Percentiles rank a stretch among this genome's conserved stretches.
Evolutionary conservation across 176 grass and related monocot species (phyloP).

Genomic region (Triticum dicoccoides): DNA sequence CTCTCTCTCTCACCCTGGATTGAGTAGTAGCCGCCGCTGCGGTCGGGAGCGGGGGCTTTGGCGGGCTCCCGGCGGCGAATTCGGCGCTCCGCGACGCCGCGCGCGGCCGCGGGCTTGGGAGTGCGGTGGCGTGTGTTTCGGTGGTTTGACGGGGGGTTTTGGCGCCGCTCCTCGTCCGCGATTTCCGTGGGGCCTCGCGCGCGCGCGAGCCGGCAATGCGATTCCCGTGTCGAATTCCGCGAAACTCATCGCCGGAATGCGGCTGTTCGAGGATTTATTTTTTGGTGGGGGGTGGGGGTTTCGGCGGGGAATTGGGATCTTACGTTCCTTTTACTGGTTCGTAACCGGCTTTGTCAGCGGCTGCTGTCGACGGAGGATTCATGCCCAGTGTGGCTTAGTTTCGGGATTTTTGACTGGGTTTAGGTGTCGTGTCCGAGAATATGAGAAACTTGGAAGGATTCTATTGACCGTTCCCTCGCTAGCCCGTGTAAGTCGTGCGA

Average conservation of each 20-base stretch:
- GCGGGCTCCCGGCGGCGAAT: not conserved
- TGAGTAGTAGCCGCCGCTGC: not conserved
- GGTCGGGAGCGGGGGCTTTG: not conserved
- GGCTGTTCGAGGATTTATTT: not conserved
- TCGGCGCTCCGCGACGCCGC: not conserved
- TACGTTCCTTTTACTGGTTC: not conserved
- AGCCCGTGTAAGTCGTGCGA: not conserved
- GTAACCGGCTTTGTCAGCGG: not conserved
- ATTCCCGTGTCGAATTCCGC: constrained; percentile 23
- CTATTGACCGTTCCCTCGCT: not conserved
- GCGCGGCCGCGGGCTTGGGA: not conserved
- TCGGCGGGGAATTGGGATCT: constrained; percentile 22
- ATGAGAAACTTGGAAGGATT: not conserved
- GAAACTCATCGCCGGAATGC: not conserved
- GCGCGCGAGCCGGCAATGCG: constrained; percentile 18
- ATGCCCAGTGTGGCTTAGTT: not conserved
- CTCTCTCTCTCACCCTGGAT: not conserved
- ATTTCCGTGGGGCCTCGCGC: not conserved
- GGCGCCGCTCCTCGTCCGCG: not conserved
- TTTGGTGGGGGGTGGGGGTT: too few relatives aligned
- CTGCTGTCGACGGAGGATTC: not conserved
- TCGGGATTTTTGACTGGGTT: not conserved
- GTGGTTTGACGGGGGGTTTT: constrained; percentile 3
- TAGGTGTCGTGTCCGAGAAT: constrained; percentile 9
- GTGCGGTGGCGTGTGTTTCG: not conserved